Percentiles rank a stretch among this genome's conserved stretches.
phyloP scores from a whole-genome alignment of 352 stramenopile genomes.

The Phytopythium boreale region DNA sequence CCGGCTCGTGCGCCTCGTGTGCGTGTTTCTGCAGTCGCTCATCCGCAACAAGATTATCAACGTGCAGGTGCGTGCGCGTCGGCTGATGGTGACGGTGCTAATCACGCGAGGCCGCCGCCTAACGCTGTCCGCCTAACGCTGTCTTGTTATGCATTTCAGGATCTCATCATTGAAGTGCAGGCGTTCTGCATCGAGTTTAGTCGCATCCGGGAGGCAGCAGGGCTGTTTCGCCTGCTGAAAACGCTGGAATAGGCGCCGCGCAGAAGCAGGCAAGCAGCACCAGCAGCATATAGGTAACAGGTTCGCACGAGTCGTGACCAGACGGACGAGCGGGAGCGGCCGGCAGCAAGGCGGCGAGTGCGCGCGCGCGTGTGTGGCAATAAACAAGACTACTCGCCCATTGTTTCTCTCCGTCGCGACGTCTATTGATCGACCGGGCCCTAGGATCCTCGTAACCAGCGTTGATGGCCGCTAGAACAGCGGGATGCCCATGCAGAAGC shows the following conservation, averaged over 20 bases:
- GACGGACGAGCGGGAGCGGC: neutral
- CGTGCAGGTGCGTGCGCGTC: constrained; percentile 84
- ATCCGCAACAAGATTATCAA: constrained; percentile 99
- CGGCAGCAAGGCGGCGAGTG: constrained; percentile 16
- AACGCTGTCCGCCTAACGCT: constrained; percentile 16
- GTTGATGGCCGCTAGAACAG: constrained; percentile 40
- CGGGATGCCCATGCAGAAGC: constrained; percentile 63
- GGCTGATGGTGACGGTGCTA: neutral
- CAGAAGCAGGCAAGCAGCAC: constrained; percentile 16
- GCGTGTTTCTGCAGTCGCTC: constrained; percentile 97
- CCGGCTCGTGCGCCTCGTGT: constrained; percentile 96
- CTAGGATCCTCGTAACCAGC: neutral
- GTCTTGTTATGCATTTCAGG: constrained; percentile 37
- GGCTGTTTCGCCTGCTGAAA: constrained; percentile 97
- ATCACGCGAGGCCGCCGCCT: constrained; percentile 7
- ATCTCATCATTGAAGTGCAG: constrained; percentile 98
- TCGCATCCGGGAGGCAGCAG: constrained; percentile 95
- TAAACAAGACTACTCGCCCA: constrained; percentile 8
- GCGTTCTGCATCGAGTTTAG: constrained; percentile 99
- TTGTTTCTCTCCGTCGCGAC: neutral
- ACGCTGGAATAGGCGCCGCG: constrained; percentile 86
- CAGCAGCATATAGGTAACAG: constrained; percentile 11
- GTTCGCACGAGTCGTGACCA: neutral
- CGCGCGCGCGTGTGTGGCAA: constrained; percentile 22
- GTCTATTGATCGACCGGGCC: neutral